Percentiles rank a stretch among this genome's conserved stretches.
phyloP scores from a whole-genome alignment of 2,329 filamentous ascomycete genomes.

The Trichoderma sp. region DNA sequence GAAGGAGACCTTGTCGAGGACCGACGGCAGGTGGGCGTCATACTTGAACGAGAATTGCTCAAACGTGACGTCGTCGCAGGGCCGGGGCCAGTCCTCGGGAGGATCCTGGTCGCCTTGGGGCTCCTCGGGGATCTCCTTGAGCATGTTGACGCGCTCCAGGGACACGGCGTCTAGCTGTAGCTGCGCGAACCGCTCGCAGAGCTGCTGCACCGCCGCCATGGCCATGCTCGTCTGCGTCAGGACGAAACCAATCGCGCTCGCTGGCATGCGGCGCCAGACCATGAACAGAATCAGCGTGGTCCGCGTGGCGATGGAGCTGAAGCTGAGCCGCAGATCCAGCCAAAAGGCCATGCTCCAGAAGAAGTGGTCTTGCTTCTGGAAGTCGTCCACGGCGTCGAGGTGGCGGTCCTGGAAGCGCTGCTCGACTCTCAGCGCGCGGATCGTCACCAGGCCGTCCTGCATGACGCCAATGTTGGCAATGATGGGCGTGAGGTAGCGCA shows the following conservation, averaged over 20 bases:
- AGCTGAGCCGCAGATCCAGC: constrained; percentile 74
- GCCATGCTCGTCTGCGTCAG: constrained; percentile 58
- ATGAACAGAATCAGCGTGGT: constrained; percentile 75
- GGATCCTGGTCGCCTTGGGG: constrained; percentile 67
- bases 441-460: constrained; percentile 82
- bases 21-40: constrained; percentile 74
- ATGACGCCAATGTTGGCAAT: constrained; percentile 93
- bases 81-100: constrained; percentile 76
- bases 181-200: constrained; percentile 81
- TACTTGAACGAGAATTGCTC: constrained; percentile 79
- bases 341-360: constrained; percentile 89
- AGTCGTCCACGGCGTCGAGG: constrained; percentile 79
- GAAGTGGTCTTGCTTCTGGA: constrained; percentile 95
- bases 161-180: constrained; percentile 92
- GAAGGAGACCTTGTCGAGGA: constrained; percentile 70
- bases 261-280: constrained; percentile 72
- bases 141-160: constrained; percentile 82
- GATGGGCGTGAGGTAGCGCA: constrained; percentile 84
- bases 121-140: constrained; percentile 79
- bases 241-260: constrained; percentile 83
- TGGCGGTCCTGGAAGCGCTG: constrained; percentile 78
- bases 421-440: constrained; percentile 81
- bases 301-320: constrained; percentile 68
- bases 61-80: constrained; percentile 73
- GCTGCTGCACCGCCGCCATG: constrained; percentile 47